phyloP scores from a whole-genome alignment of 768 basidiomycete species.

The Psilocybe cyanescens region DNA sequence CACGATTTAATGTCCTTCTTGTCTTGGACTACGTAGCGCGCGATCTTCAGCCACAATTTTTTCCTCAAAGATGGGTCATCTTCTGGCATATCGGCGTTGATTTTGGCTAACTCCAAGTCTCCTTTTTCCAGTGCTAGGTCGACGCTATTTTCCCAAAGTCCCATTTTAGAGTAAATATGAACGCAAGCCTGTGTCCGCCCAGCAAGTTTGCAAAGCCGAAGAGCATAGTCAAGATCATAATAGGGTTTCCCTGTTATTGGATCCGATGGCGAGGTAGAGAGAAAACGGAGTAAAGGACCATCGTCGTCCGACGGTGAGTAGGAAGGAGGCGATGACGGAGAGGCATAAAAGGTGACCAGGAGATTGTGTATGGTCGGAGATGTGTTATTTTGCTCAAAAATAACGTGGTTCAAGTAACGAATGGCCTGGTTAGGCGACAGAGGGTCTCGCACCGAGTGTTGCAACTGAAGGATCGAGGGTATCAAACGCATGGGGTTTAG shows the following conservation, averaged over 20 bases:
- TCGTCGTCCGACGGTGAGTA: conserved; percentile 57
- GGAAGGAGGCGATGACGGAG: conserved; percentile 44
- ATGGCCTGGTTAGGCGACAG: conserved; percentile 84
- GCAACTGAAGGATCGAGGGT: conserved; percentile 84
- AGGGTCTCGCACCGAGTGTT: conserved; percentile 73
- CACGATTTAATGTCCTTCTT: conserved; percentile 98
- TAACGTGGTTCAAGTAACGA: conserved; percentile 83
- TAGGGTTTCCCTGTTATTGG: conserved; percentile 86
- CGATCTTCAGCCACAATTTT: conserved; percentile 98
- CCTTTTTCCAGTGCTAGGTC: conserved; percentile 94
- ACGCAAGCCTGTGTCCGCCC: conserved; percentile 88
- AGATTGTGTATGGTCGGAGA: conserved; percentile 93
- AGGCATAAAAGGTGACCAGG: conserved; percentile 84
- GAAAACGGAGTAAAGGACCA: conserved; percentile 79
- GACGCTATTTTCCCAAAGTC: conserved; percentile 94
- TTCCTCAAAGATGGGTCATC: conserved; percentile 87
- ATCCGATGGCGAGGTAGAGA: conserved; percentile 80
- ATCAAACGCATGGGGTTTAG: conserved; percentile 86
- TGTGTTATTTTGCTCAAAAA: conserved; percentile 80
- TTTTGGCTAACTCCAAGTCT: conserved; percentile 92
- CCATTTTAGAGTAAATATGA: conserved; percentile 97
- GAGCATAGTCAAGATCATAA: conserved; percentile 96
- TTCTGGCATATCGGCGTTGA: conserved; percentile 93
- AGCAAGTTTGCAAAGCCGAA: conserved; percentile 87
- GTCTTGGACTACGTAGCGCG: conserved; percentile 97